These are phyloP conservation scores for Mesotaenium endlicherianum DNA, from an alignment of 139 green algal species.

Conservation along the genomic window DNA sequence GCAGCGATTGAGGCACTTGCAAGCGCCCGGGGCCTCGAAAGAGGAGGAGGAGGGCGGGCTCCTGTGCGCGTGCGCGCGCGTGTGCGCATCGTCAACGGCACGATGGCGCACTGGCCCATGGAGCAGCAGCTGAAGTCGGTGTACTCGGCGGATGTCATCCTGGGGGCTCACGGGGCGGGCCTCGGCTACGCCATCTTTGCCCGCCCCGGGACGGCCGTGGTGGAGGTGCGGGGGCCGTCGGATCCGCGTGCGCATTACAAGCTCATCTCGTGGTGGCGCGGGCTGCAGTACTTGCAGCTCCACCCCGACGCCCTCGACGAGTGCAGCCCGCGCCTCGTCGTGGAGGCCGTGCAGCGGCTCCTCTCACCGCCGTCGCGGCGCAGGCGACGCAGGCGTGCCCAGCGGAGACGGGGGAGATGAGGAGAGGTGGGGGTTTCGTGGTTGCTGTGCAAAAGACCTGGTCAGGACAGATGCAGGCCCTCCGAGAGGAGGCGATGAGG, in stretches of 20 bases:
- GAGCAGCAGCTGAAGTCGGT: slow-evolving; percentile 7
- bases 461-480: no score
- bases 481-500: no score
- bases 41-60: neutral
- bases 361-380: no score
- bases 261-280: neutral
- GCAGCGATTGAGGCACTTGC: no score
- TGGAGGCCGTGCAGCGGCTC: no score
- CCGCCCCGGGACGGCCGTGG: slow-evolving; percentile 13
- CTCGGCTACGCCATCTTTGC: slow-evolving; percentile 22
- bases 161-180: slow-evolving; percentile 31
- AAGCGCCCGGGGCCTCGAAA: neutral
- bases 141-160: slow-evolving; percentile 22
- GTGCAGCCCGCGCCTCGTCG: no score
- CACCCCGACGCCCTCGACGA: no score
- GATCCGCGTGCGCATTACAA: slow-evolving; percentile 4
- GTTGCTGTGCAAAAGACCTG: no score
- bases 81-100: slow-evolving; percentile 25
- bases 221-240: neutral
- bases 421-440: no score
- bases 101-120: slow-evolving; percentile 4
- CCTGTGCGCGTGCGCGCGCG: neutral
- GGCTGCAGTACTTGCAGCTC: no score
- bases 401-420: no score
- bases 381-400: no score